Base-by-base conservation (phyloP, 2,329 filamentous ascomycete species). In the Ploettnerulaceae sp. region DNA sequence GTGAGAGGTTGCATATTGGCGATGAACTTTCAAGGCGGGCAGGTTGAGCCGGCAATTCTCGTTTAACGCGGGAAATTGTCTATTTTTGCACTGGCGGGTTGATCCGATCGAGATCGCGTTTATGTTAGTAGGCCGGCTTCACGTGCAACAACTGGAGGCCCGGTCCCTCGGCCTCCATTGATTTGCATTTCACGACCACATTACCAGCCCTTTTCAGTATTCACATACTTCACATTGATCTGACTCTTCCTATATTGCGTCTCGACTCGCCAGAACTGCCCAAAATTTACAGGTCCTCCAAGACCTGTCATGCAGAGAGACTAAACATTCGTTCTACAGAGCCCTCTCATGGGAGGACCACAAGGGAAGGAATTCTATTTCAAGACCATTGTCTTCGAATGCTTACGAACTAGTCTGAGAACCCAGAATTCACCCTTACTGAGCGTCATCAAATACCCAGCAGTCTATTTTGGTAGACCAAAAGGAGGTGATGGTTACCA, bases 11-110 rank as follows among this genome's bases (percentile, higher is more conserved):
- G 14, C 34, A 39, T 20, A 25, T 38, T 34, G 28, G 22, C 36
- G 26, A 44, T 39, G 48, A 26, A 35, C 8, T 28, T 9, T 29
- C 17, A 26, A 34, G 40, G 29, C 36, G 43, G 36, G 43, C 40
- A 48, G 38, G 41, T 37, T 15, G 28, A 45, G 29, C 45, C 52
- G 47, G 41, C 28, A 22, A 25, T 7, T 14, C 32, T 32, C 24
- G 34, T 25, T 46, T 45, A 39, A 44, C 33, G 37, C 53, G 51
- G 48, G 49, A 40, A 44, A 46, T 50, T 50, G 26, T 53, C 46
- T 48, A 45, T 49, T 51, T 39, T 45, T 24, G 40, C 24, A 20
- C 33, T 44, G 33, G 33, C 35, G 40, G 22, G n/a, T 26, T 35
- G 21, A 24, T 31, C 26, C 26, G 33, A 41, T 48, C 34, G 29